Base-by-base conservation (phyloP, 768 basidiomycete species). In the Trichaptum fuscoviolaceum region DNA sequence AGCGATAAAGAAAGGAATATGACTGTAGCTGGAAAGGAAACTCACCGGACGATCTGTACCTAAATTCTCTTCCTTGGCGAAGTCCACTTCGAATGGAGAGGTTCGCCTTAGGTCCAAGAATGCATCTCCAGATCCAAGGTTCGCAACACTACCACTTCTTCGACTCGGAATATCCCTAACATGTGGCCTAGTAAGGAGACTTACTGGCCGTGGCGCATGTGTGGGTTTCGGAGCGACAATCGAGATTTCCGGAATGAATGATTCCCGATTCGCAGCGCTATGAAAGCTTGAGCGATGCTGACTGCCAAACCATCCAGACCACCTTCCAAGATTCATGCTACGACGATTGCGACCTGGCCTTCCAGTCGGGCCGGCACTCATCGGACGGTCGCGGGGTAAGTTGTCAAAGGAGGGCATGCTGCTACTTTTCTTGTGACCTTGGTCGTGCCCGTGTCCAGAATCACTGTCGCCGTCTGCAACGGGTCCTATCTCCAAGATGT, bases 71-170 rank as follows among this genome's bases (percentile, higher is more conserved):
- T 70, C 67, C 30, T 71, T 69, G 35, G 71, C 72, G 59, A 75
- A 75, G 67, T 71, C 73, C 25, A 75, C 74, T 9, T 73, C 67
- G 27, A 75, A 35, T 26, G 73, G 70, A n/a, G 71, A 71, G 12
- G 42, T 52, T 52, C 42, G 42, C 42, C 42, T 52, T 12, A 52
- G 42, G 42, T 52, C 42, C 20, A 52, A 52, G 42, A 52, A 52
- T 20, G 42, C 42, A 52, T 52, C 42, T 52, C 42, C 42, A 52
- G 20, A 15, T 52, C 5, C 42, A 52, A 52, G 42, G 42, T 52
- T 52, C 42, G 42, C 42, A 52, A 15, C 5, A 12, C 42, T 52
- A 20, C 42, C 10, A 20, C 42, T 52, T 15, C 42, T 20, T 52
- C 42, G 42, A 52, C 42, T 52, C 12, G 42, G 42, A 20, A 4